These are phyloP conservation scores for Pyrus betulifolia DNA, from an alignment of 306 rosid species.

Conservation along the genomic window DNA sequence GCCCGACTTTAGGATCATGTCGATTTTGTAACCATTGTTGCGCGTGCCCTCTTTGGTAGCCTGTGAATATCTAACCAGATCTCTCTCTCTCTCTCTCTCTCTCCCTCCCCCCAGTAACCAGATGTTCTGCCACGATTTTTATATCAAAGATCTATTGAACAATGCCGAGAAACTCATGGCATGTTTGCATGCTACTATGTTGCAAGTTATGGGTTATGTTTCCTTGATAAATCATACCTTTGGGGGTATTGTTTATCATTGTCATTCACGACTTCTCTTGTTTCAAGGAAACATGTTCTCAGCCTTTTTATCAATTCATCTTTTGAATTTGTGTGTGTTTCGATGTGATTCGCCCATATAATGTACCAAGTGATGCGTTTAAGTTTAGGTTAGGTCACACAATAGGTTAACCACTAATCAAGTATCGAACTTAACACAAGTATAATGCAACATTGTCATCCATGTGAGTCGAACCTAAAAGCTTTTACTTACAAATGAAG, in stretches of 20 bases:
- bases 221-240: no score
- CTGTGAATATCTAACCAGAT: slow-evolving; percentile 28
- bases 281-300: background rate
- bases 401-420: no score
- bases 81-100: background rate
- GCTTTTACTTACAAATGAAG: no score
- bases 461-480: no score
- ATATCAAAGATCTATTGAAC: background rate
- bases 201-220: no score
- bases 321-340: background rate
- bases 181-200: no score
- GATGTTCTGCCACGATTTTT: background rate
- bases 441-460: no score
- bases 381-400: no score
- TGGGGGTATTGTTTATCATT: background rate
- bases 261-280: background rate
- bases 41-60: slow-evolving; percentile 16
- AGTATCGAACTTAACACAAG: no score
- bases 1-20: background rate
- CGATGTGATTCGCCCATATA: background rate
- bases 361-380: background rate
- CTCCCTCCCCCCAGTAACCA: no score
- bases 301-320: background rate
- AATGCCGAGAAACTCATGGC: no score
- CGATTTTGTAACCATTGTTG: slow-evolving; percentile 15